Conservation (phyloP, 192 early-diverging fungal genomes). For the Dimargaris verticillata region DNA sequence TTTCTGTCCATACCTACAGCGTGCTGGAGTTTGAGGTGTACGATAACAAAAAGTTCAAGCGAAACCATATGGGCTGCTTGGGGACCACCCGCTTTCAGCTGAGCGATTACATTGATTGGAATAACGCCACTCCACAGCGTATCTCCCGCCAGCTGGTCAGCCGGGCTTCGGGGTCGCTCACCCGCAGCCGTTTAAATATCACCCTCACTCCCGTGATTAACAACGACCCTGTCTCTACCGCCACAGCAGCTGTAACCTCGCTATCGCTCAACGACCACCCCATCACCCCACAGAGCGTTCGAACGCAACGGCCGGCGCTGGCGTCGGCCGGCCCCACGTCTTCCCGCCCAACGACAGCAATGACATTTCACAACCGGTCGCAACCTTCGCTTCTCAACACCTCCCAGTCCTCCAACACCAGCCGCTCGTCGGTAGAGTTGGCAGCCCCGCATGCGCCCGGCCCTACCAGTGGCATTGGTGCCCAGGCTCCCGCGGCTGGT, state of each 20-base stretch:
- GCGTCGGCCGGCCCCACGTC: background rate
- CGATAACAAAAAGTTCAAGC: slow-evolving; percentile 96
- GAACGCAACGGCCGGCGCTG: background rate
- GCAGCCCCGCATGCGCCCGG: background rate
- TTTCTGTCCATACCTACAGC: slow-evolving; percentile 20
- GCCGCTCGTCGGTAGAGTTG: background rate
- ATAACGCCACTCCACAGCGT: slow-evolving; percentile 40
- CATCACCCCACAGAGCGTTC: background rate
- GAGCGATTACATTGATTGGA: slow-evolving; percentile 63
- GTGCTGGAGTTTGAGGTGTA: slow-evolving; percentile 87
- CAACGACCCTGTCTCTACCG: no score
- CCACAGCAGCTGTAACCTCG: background rate
- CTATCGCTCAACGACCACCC: background rate
- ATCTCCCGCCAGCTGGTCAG: slow-evolving; percentile 3
- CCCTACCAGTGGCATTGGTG: background rate
- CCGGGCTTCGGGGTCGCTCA: background rate
- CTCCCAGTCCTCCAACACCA: background rate
- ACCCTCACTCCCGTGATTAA: background rate
- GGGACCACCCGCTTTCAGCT: slow-evolving; percentile 78
- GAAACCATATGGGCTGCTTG: slow-evolving; percentile 74
- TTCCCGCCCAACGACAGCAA: background rate
- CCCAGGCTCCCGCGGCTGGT: background rate
- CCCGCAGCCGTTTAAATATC: background rate
- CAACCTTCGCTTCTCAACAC: no score
- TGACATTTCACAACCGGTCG: background rate